These are phyloP conservation scores for Candida sonorensis DNA, from an alignment of 805 yeast genomes.

Conservation along the genomic window DNA sequence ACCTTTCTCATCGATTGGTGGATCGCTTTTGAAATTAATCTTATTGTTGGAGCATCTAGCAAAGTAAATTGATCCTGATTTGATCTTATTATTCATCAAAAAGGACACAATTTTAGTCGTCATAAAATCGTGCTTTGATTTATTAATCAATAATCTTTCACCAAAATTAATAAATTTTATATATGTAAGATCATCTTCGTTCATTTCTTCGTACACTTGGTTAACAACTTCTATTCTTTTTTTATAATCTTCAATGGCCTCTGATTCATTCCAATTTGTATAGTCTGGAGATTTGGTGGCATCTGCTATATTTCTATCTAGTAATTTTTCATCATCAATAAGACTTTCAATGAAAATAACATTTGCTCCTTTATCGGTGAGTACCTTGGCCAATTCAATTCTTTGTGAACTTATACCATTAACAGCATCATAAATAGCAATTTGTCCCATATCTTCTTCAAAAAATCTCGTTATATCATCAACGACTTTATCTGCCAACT, in stretches of 20 bases:
- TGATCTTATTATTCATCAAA: conserved; percentile 83
- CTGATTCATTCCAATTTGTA: conserved; percentile 60
- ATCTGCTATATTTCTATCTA: conserved; percentile 72
- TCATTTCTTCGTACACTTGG: conserved; percentile 68
- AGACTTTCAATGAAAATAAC: conserved; percentile 84
- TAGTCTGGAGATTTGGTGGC: conserved; percentile 89
- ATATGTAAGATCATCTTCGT: conserved; percentile 53
- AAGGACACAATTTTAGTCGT: conserved; percentile 88
- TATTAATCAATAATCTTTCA: conserved; percentile 70
- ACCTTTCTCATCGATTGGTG: conserved; percentile 75
- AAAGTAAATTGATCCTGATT: conserved; percentile 85
- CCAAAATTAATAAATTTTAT: conserved; percentile 90
- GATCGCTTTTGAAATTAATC: conserved; percentile 65
- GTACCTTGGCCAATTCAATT: conserved; percentile 43
- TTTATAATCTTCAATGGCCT: conserved; percentile 73
- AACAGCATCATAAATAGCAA: conserved; percentile 93
- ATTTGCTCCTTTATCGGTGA: conserved; percentile 57
- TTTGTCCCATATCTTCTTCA: conserved; percentile 76
- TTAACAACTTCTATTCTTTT: conserved; percentile 63
- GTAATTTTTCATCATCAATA: conserved; percentile 63
- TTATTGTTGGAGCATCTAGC: conserved; percentile 70
- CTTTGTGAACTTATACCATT: conserved; percentile 75
- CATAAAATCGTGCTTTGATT: conserved; percentile 81
- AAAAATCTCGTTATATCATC: conserved; percentile 67
- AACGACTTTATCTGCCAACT: conserved; percentile 57